A percentile compares a stretch with the other conserved stretches of the same genome.
phyloP scores from a whole-genome alignment of 1,284 basidiomycete genomes.

The Ganoderma lucidum region DNA sequence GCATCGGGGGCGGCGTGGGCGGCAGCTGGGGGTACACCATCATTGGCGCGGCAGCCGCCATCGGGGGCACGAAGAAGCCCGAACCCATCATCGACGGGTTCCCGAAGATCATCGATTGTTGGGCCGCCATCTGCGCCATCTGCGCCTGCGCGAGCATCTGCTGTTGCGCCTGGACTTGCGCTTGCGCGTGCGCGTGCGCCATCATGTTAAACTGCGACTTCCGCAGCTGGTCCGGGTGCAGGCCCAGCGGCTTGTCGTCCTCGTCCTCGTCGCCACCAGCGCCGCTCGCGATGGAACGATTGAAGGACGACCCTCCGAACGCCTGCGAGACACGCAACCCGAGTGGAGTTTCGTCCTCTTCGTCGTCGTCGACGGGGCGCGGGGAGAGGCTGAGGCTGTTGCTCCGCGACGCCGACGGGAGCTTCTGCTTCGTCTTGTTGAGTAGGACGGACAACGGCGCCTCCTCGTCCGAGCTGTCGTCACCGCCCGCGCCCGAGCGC shows the following conservation, averaged over 20 bases:
- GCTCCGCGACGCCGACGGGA: conserved; percentile 46
- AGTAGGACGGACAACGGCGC: conserved; percentile 70
- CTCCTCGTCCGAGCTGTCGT: conserved; percentile 75
- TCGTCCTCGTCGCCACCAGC: conserved; percentile 42
- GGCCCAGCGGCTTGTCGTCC: conserved; percentile 64
- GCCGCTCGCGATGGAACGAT: conserved; percentile 24
- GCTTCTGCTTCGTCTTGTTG: conserved; percentile 56
- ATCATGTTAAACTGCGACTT: conserved; percentile 72
- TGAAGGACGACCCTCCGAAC: conserved; percentile 22
- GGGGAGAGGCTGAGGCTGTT: conserved; percentile 48
- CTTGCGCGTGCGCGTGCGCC: conserved; percentile 58
- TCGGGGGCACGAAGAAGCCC: conserved; percentile 63
- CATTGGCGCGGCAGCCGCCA: conserved; percentile 57
- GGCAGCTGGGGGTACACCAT: conserved; percentile 57
- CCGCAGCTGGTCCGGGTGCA: conserved; percentile 80
- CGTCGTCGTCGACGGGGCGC: conserved; percentile 36
- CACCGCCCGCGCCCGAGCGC: conserved; percentile 39
- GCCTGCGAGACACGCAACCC: conserved; percentile 62
- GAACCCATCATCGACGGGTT: conserved; percentile 70
- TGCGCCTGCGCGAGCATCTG: conserved; percentile 79
- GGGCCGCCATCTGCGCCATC: conserved; percentile 65
- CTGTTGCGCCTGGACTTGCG: conserved; percentile 62
- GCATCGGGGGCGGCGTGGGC: conserved; percentile 64
- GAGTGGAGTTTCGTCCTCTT: conserved; percentile 73
- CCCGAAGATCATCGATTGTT: conserved; percentile 76